A percentile compares a stretch with the other conserved stretches of the same genome.
These are phyloP conservation scores for Thalassiosira ordinaria DNA, from an alignment of 352 stramenopile species.

Conservation along the genomic window DNA sequence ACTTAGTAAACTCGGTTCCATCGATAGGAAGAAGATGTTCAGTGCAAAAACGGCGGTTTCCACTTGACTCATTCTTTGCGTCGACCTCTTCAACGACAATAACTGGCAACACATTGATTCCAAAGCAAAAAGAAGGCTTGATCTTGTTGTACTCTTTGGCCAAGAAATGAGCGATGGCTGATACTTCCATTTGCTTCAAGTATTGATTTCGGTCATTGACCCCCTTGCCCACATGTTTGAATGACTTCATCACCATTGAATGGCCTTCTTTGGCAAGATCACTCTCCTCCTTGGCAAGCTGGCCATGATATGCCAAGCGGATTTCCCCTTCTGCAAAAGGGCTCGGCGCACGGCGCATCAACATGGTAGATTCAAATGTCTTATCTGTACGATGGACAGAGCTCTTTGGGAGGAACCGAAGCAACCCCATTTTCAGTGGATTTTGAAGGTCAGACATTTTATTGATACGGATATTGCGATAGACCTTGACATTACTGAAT, in stretches of 20 bases:
- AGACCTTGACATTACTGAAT: conserved; percentile 54
- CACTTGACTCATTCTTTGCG: conserved; percentile 34
- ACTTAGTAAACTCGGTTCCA: conserved; percentile 63
- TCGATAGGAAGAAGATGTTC: conserved; percentile 42
- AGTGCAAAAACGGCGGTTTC: conserved; percentile 50
- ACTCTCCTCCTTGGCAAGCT: conserved; percentile 40
- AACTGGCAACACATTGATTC: conserved; percentile 55
- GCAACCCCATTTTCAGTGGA: conserved; percentile 46
- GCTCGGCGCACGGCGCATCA: conserved; percentile 58
- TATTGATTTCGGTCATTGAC: conserved; percentile 61
- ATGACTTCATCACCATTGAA: conserved; percentile 66
- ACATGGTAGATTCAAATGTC: conserved; percentile 46
- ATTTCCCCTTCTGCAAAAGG: conserved; percentile 71
- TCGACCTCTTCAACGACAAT: conserved; percentile 61
- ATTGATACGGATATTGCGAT: conserved; percentile 47
- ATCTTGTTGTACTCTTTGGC: conserved; percentile 58
- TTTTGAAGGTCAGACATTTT: conserved; percentile 48
- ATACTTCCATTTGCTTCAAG: conserved; percentile 66
- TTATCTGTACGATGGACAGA: conserved; percentile 11
- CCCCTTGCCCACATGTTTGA: conserved; percentile 50
- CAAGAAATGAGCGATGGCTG: conserved; percentile 69
- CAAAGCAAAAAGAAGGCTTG: conserved; percentile 33
- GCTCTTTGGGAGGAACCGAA: conserved; percentile 29
- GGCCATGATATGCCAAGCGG: conserved; percentile 60
- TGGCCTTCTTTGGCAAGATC: conserved; percentile 26